These are phyloP conservation scores for Hura crepitans DNA, from an alignment of 441 rosid genomes.

Conservation along the genomic window DNA sequence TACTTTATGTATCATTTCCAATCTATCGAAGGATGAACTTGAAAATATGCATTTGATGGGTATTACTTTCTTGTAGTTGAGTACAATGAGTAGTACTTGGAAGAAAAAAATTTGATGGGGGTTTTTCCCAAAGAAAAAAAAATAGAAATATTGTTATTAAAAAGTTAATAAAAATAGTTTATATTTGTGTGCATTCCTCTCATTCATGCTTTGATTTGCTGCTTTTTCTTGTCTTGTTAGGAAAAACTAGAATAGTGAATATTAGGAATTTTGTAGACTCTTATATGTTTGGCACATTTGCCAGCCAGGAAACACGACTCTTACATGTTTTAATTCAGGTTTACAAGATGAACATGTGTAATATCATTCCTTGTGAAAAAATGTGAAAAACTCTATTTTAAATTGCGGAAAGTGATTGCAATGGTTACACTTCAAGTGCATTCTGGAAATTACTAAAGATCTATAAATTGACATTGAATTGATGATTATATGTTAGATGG, in stretches of 20 bases:
- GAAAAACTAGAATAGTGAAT: background rate
- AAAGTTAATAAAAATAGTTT: background rate
- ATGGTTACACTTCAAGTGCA: background rate
- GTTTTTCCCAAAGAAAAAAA: background rate
- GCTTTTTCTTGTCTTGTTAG: background rate
- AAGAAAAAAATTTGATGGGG: background rate
- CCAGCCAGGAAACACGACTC: background rate
- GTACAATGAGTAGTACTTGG: background rate
- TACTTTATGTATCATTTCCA: background rate
- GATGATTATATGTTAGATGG: background rate
- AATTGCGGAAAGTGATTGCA: background rate
- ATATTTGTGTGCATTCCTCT: background rate
- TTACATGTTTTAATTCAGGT: background rate
- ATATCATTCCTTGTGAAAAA: background rate
- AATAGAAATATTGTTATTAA: slow-evolving; percentile 1
- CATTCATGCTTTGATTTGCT: background rate
- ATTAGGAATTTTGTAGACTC: background rate
- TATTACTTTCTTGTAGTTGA: slow-evolving; percentile 3
- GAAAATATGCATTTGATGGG: background rate
- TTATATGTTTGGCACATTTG: background rate
- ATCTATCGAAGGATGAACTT: slow-evolving; percentile 9
- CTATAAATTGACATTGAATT: background rate
- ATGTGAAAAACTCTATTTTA: background rate
- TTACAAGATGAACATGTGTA: background rate
- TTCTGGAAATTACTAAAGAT: background rate